Evolutionary conservation across 1,139 yeast species (phyloP), one percentile per base, ranked within the genome.

Genomic region (Nakaseomyces kungkrabaensis): DNA sequence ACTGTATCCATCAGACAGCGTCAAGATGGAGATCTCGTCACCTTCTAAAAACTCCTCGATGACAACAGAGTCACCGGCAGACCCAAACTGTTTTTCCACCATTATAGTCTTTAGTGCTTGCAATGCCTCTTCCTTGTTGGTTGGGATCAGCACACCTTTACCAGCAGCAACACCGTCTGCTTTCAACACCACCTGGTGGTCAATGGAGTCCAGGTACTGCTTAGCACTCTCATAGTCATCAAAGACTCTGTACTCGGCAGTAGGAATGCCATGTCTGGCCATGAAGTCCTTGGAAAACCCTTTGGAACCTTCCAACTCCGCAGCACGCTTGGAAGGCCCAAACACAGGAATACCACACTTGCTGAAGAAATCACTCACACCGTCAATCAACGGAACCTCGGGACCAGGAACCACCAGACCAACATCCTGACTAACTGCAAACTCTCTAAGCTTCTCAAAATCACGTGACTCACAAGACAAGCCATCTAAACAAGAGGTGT

Each of bases 151-250:
- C 31, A 94, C 99, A 59, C 99, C 99, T 70, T 94, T 94, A 56
- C 99, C 99, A 34, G 96, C 98, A 51, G 99, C 99, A 57, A 94
- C 80, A 50, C 99, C 99, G 49, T 94, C 92, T 10, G 98, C 98
- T 73, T 94, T 94, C 67, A 94, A 82, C 42, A 94, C 99, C 48
- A 94, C 82, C 56, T 82, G 79, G 68, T 85, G 85, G 66, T 82
- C 78, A 44, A 83, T 77, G 6, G 33, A 27, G 38, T 75, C 63
- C 52, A 94, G 75, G 67, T 88, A 89, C 50, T 75, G 71, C 64
- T 75, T 79, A 24, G 98, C 98, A 46, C 75, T 76, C 51, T 82
- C 86, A 58, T 76, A 89, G 55, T 79, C 75, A 43, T 82, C 82
- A 72, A 94, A 92, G 72, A 85, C 88, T 61, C 80, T 77, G 69